Conservation (phyloP, 2,329 filamentous ascomycete species). For the Fusarium multiceps region DNA sequence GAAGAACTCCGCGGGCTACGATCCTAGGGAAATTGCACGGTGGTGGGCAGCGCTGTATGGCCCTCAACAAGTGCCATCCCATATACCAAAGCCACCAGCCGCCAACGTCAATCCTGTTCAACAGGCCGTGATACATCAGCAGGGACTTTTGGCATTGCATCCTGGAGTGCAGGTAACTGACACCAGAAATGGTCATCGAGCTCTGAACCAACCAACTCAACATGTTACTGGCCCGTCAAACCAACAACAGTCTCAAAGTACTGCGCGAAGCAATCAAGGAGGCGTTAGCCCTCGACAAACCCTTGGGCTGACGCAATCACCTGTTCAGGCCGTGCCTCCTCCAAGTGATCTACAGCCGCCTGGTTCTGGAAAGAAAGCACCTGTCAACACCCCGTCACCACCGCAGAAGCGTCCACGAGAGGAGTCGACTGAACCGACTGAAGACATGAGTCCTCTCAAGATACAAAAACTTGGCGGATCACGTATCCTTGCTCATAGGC, state of each 20-base stretch:
- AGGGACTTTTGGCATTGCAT: neutral
- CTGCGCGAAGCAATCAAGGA: neutral
- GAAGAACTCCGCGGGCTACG: constrained; percentile 32
- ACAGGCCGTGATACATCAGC: neutral
- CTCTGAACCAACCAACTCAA: neutral
- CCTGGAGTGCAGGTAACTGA: neutral
- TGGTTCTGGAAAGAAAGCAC: neutral
- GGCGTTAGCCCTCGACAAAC: neutral
- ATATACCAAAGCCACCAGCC: neutral
- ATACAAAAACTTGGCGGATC: neutral
- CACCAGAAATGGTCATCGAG: neutral
- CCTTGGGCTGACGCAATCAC: neutral
- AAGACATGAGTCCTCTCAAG: neutral
- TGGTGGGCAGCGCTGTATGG: constrained; percentile 36
- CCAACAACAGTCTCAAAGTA: neutral
- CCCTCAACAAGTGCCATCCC: neutral
- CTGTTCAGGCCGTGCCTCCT: neutral
- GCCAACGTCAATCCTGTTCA: neutral
- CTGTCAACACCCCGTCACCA: neutral
- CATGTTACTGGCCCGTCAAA: neutral
- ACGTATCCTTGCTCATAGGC: neutral
- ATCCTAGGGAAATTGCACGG: constrained; percentile 23
- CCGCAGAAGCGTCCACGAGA: neutral
- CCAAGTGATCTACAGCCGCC: neutral
- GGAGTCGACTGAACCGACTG: neutral